phyloP scores from a whole-genome alignment of 768 basidiomycete species.

The Lactarius quietus region DNA sequence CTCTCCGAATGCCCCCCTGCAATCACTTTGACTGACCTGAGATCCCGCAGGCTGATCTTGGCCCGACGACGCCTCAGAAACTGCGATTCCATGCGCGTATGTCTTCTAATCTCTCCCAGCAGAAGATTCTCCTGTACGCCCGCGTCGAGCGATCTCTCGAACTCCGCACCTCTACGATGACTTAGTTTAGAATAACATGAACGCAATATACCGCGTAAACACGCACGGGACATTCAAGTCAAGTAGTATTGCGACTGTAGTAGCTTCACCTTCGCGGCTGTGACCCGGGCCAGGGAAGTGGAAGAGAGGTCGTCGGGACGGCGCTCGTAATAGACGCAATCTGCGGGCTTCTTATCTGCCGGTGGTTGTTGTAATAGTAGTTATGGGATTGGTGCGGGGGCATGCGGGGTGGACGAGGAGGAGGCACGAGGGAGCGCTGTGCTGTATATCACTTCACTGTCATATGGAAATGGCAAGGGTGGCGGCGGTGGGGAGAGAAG shows the following conservation, averaged over 20 bases:
- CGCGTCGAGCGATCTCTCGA: slow-evolving; percentile 77
- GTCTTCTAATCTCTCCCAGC: slow-evolving; percentile 65
- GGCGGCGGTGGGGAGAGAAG: no score
- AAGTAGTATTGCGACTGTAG: slow-evolving; percentile 96
- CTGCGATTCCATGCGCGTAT: slow-evolving; percentile 66
- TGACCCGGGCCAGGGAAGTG: slow-evolving; percentile 78
- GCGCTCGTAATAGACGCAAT: no score
- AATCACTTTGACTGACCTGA: slow-evolving; percentile 96
- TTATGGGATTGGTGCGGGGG: neutral
- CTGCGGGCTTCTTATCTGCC: no score
- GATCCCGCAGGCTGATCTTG: slow-evolving; percentile 88
- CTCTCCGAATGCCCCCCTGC: slow-evolving; percentile 98
- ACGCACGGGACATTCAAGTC: slow-evolving; percentile 84
- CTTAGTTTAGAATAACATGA: neutral
- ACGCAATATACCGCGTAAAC: neutral
- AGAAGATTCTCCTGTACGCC: slow-evolving; percentile 79
- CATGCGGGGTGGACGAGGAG: neutral
- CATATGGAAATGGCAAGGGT: slow-evolving; percentile 4
- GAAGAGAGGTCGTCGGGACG: slow-evolving; percentile 84
- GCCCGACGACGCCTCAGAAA: slow-evolving; percentile 87
- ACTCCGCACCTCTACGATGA: slow-evolving; percentile 81
- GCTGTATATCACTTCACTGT: slow-evolving; percentile 22
- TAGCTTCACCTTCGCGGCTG: slow-evolving; percentile 88
- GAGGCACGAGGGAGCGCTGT: slow-evolving; percentile 19
- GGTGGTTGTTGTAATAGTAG: neutral